A percentile compares a stretch with the other conserved stretches of the same genome.
Evolutionary conservation across 2,329 filamentous ascomycete genomes (phyloP).

Genomic region (Alternaria solani): DNA sequence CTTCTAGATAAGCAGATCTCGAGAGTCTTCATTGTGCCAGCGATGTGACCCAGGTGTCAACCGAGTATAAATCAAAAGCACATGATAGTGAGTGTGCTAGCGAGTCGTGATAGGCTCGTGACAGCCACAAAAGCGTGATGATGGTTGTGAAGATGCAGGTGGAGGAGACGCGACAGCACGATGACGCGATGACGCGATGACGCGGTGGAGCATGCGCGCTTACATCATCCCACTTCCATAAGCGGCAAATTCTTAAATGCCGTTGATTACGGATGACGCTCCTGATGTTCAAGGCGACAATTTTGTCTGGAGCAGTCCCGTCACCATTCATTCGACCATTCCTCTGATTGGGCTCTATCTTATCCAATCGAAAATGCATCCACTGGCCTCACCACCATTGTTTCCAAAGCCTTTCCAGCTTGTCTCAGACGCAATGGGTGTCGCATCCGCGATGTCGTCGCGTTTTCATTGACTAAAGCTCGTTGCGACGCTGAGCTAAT

Average conservation of each 20-base stretch:
- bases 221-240: slow-evolving; percentile 1
- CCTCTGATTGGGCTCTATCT: too few relatives aligned
- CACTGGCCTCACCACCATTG: not conserved
- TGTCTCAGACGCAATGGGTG: not conserved
- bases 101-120: too few relatives aligned
- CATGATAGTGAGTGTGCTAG: too few relatives aligned
- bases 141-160: too few relatives aligned
- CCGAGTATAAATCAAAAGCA: too few relatives aligned
- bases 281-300: slow-evolving; percentile 12
- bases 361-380: not conserved
- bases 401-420: not conserved
- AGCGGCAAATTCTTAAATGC: not conserved
- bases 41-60: too few relatives aligned
- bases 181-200: not conserved
- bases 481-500: not conserved
- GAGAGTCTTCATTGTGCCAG: not conserved
- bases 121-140: not conserved
- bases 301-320: not conserved
- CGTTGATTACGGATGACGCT: slow-evolving; percentile 9
- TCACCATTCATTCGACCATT: not conserved
- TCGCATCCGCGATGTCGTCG: not conserved
- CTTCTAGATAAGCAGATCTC: not conserved
- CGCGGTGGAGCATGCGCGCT: not conserved
- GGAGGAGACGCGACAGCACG: not conserved
- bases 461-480: not conserved